Evolutionary conservation across 1,284 basidiomycete genomes (phyloP).

Genomic region (Cystobasidium sp.): DNA sequence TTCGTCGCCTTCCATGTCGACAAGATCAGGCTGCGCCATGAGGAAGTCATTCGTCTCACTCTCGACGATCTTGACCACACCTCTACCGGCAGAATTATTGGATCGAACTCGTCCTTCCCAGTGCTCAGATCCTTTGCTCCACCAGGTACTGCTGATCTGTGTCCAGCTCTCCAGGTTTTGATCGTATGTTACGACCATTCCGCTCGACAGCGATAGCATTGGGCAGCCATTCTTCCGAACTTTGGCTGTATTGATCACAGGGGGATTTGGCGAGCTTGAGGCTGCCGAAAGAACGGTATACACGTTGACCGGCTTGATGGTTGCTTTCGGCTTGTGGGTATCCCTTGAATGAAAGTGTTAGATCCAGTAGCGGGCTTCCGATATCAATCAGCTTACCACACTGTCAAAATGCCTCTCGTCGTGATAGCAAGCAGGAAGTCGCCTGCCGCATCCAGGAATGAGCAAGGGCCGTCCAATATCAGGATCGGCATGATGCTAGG

Average conservation of each 20-base stretch:
- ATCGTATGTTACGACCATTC: conserved; percentile 77
- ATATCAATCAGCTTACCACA: conserved; percentile 66
- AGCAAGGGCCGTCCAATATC: conserved; percentile 71
- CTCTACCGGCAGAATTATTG: conserved; percentile 50
- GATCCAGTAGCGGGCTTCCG: background rate
- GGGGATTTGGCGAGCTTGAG: conserved; percentile 59
- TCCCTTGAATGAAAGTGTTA: conserved; percentile 63
- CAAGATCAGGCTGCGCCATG: background rate
- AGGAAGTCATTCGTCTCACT: conserved; percentile 42
- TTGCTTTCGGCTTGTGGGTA: conserved; percentile 66
- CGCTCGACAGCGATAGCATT: conserved; percentile 73
- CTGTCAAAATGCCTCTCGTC: conserved; percentile 68
- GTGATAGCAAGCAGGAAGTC: conserved; percentile 75
- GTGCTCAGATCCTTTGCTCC: conserved; percentile 75
- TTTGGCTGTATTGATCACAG: conserved; percentile 63
- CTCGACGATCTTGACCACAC: conserved; percentile 54
- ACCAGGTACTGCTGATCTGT: conserved; percentile 76
- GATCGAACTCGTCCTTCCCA: conserved; percentile 72
- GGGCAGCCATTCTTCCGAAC: conserved; percentile 78
- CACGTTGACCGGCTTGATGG: conserved; percentile 70
- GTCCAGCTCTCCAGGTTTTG: conserved; percentile 68
- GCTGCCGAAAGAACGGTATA: conserved; percentile 65
- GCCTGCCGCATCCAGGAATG: conserved; percentile 67
- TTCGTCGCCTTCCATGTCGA: conserved; percentile 34
- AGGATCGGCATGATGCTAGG: conserved; percentile 73